Evolutionary conservation across 2,329 filamentous ascomycete genomes (phyloP).

Genomic region (Aspergillus transmontanensis): DNA sequence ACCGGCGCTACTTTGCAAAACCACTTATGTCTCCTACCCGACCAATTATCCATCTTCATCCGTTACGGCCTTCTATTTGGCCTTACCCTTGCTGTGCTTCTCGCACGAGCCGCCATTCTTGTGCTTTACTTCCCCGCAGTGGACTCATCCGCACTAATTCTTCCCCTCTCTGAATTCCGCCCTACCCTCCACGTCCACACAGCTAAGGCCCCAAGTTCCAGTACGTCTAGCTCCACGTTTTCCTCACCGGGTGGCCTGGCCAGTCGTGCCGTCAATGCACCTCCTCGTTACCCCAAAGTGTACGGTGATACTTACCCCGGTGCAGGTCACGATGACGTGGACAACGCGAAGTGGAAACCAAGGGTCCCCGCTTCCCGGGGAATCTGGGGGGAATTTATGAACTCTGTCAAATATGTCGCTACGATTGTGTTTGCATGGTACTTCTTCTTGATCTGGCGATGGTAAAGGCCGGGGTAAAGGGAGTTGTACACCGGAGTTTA

Average conservation of each 20-base stretch:
- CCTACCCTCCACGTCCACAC: slow-evolving; percentile 25
- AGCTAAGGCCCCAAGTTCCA: slow-evolving; percentile 28
- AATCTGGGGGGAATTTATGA: slow-evolving; percentile 63
- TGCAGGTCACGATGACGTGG: slow-evolving; percentile 19
- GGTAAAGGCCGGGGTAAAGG: slow-evolving; percentile 41
- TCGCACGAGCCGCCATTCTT: slow-evolving; percentile 45
- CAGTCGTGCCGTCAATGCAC: slow-evolving; percentile 29
- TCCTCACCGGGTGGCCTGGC: slow-evolving; percentile 31
- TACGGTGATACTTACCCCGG: slow-evolving; percentile 24
- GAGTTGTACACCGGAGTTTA: too few relatives aligned
- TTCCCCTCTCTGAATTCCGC: slow-evolving; percentile 34
- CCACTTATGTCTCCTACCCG: slow-evolving; percentile 85
- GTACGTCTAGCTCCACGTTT: slow-evolving; percentile 36
- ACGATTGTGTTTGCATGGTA: slow-evolving; percentile 68
- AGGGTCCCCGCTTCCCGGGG: slow-evolving; percentile 27
- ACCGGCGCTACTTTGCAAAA: slow-evolving; percentile 70
- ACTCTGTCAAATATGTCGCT: slow-evolving; percentile 63
- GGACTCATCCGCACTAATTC: slow-evolving; percentile 22
- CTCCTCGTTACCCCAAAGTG: slow-evolving; percentile 24
- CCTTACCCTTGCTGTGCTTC: slow-evolving; percentile 53
- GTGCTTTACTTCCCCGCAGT: slow-evolving; percentile 26
- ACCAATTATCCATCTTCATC: slow-evolving; percentile 82
- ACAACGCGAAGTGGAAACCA: slow-evolving; percentile 34
- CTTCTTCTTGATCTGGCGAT: slow-evolving; percentile 66
- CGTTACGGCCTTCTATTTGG: slow-evolving; percentile 69